Evolutionary conservation across 1,284 basidiomycete species (phyloP).

Genomic region (Anthracocystis setariae): DNA sequence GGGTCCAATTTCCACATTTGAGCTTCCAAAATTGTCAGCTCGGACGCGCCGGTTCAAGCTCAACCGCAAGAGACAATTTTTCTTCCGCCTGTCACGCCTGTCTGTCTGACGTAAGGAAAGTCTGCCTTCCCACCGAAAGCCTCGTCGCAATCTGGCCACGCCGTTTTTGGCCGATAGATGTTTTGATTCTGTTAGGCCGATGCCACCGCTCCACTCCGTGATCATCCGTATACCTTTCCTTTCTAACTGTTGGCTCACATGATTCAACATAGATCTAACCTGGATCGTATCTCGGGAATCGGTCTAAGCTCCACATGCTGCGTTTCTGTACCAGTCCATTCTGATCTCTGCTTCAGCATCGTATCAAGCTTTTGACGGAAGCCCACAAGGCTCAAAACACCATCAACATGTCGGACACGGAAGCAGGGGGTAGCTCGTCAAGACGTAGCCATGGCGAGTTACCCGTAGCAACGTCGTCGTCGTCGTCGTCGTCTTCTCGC

Average conservation of each 20-base stretch:
- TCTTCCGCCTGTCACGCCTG: conserved; percentile 8
- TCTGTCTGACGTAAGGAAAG: conserved; percentile 28
- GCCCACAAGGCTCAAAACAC: no score
- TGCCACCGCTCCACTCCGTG: conserved; percentile 7
- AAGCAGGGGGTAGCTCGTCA: conserved; percentile 1
- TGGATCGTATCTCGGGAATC: no score
- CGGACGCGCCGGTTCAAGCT: neutral
- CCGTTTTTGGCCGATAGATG: conserved; percentile 18
- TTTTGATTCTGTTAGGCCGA: conserved; percentile 6
- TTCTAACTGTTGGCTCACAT: no score
- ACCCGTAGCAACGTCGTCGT: neutral
- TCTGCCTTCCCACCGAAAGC: neutral
- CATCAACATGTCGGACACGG: conserved; percentile 10
- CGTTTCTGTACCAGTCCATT: no score
- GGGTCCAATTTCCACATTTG: neutral
- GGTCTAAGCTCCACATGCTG: conserved; percentile 9
- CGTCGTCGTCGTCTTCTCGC: conserved; percentile 4
- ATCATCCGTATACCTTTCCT: neutral
- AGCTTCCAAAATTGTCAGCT: neutral
- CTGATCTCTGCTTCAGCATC: no score
- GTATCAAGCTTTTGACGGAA: no score
- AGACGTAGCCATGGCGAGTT: neutral
- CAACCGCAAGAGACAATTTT: conserved; percentile 1
- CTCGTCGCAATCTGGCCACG: conserved; percentile 19
- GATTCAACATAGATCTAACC: conserved; percentile 1